A percentile compares a stretch with the other conserved stretches of the same genome.
Conservation (phyloP, 192 early-diverging fungal species). For the Bifiguratus adelaidae region DNA sequence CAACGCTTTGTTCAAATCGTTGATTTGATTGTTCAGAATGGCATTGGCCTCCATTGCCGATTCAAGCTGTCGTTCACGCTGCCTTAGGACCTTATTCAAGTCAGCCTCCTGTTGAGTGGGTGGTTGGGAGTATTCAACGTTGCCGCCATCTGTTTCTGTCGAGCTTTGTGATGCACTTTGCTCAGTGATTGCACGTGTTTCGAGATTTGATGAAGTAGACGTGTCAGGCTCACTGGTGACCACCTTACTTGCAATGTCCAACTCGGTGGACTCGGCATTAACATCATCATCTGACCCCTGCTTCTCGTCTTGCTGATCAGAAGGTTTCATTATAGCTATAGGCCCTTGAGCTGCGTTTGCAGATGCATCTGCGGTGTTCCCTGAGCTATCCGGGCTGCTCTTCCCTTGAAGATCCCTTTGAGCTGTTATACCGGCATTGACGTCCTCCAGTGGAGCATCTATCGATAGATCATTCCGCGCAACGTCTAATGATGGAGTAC, state of each 20-base stretch:
- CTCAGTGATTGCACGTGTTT: not conserved
- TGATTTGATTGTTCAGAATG: constrained; percentile 24
- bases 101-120: not conserved
- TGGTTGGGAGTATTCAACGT: too few species aligned
- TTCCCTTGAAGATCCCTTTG: too few species aligned
- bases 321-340: not conserved
- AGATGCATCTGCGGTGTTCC: not conserved
- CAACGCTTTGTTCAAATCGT: constrained; percentile 22
- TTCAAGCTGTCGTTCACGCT: constrained; percentile 32
- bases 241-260: not conserved
- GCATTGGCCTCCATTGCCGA: constrained; percentile 39
- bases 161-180: not conserved
- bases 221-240: not conserved
- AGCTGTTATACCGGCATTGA: too few species aligned
- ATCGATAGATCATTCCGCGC: too few species aligned
- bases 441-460: too few species aligned
- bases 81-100: constrained; percentile 15
- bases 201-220: not conserved
- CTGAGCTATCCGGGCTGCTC: too few species aligned
- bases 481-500: too few species aligned
- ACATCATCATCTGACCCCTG: not conserved
- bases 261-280: not conserved
- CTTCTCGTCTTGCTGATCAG: not conserved
- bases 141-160: not conserved
- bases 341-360: too few species aligned